A percentile compares a stretch with the other conserved stretches of the same genome.
These are phyloP conservation scores for Leccinum boreale DNA, from an alignment of 768 basidiomycete species.

Conservation along the genomic window DNA sequence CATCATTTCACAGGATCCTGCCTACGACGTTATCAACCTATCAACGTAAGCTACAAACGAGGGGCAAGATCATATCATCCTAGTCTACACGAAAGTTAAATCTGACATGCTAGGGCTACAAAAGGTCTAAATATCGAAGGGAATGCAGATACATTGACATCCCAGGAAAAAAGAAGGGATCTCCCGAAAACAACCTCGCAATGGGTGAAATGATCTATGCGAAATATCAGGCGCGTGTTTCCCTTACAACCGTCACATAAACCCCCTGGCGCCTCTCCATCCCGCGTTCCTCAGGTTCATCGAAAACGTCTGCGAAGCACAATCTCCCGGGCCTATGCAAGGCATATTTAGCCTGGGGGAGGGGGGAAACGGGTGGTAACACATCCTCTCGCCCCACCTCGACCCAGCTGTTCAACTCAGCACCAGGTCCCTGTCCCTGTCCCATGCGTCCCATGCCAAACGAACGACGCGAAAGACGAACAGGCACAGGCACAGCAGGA, in stretches of 20 bases:
- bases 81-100: constrained; percentile 4
- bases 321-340: neutral
- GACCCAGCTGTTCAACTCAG: neutral
- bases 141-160: neutral
- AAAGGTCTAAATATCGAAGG: neutral
- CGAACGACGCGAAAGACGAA: constrained; percentile 7
- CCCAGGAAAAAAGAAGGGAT: neutral
- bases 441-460: constrained; percentile 1
- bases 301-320: neutral
- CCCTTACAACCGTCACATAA: constrained; percentile 44
- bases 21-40: neutral
- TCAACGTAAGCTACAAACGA: constrained; percentile 15
- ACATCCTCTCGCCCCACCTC: neutral
- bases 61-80: neutral
- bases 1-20: neutral
- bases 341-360: neutral
- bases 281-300: neutral
- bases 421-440: neutral
- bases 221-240: constrained; percentile 18
- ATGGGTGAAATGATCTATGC: neutral
- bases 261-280: constrained; percentile 29
- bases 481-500: constrained; percentile 5
- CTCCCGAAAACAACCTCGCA: neutral
- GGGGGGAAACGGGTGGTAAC: neutral
- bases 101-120: constrained; percentile 21